Evolutionary conservation across 495 filamentous ascomycete genomes (phyloP).

Genomic region (Aspergillus leporis): DNA sequence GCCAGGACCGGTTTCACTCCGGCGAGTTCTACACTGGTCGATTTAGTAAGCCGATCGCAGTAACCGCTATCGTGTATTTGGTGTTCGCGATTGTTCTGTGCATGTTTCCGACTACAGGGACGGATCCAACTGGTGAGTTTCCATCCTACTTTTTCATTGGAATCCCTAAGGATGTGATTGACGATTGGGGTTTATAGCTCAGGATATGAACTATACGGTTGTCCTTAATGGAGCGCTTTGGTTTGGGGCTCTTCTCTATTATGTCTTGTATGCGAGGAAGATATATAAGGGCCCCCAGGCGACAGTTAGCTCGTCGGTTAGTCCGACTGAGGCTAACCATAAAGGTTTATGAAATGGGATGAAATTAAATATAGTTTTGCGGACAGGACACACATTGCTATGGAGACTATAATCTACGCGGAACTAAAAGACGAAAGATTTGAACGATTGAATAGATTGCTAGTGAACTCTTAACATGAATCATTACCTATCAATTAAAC

Average conservation of each 20-base stretch:
- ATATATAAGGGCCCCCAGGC: slow-evolving; percentile 74
- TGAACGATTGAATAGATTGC: neutral
- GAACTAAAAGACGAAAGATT: neutral
- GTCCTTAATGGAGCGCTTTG: slow-evolving; percentile 64
- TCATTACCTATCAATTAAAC: neutral
- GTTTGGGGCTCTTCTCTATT: slow-evolving; percentile 61
- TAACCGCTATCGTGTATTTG: slow-evolving; percentile 54
- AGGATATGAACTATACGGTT: slow-evolving; percentile 66
- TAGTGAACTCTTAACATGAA: neutral
- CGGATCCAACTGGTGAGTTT: slow-evolving; percentile 50
- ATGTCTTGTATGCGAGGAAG: slow-evolving; percentile 63
- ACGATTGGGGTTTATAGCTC: slow-evolving; percentile 28
- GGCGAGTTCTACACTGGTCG: slow-evolving; percentile 62
- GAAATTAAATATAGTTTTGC: neutral
- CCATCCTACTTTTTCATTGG: slow-evolving; percentile 6
- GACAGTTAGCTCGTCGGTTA: slow-evolving; percentile 43
- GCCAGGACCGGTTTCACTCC: slow-evolving; percentile 59
- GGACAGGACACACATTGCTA: neutral
- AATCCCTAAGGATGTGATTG: neutral
- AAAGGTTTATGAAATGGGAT: neutral
- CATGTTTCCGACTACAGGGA: slow-evolving; percentile 61
- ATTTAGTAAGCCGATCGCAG: slow-evolving; percentile 54
- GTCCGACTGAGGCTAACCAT: slow-evolving; percentile 14
- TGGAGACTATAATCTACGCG: neutral
- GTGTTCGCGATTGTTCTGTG: slow-evolving; percentile 55